These are phyloP conservation scores for Penicillium samsonianum DNA, from an alignment of 495 filamentous ascomycete species.

Conservation along the genomic window DNA sequence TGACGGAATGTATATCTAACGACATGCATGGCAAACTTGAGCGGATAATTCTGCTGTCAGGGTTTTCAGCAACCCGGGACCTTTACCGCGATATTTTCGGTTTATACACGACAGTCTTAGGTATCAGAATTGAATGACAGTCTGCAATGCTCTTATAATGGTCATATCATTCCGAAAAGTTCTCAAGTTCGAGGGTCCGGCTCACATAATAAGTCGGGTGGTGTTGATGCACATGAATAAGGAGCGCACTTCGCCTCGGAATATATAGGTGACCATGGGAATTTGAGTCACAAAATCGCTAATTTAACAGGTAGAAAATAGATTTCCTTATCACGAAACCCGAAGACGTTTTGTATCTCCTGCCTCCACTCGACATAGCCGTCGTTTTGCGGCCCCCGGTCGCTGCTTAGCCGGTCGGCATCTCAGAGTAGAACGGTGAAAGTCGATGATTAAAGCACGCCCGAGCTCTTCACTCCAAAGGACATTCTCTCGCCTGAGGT, in stretches of 20 bases:
- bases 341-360: slow-evolving; percentile 17
- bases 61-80: slow-evolving; percentile 2
- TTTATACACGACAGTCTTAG: slow-evolving; percentile 16
- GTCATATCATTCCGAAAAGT: not conserved
- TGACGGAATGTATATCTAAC: slow-evolving; percentile 20
- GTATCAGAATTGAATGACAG: not conserved
- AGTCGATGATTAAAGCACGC: slow-evolving; percentile 37
- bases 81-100: slow-evolving; percentile 12
- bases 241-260: too few relatives aligned
- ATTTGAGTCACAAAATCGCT: too few relatives aligned
- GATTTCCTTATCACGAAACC: not conserved
- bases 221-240: too few relatives aligned
- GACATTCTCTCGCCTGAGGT: slow-evolving; percentile 29
- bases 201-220: too few relatives aligned
- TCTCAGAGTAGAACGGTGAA: slow-evolving; percentile 29
- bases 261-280: too few relatives aligned
- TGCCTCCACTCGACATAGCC: slow-evolving; percentile 12
- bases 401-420: slow-evolving; percentile 11
- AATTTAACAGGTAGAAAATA: not conserved
- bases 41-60: not conserved
- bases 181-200: not conserved
- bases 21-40: not conserved
- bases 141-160: not conserved
- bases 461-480: slow-evolving; percentile 35
- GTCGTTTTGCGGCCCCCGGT: slow-evolving; percentile 14